These are phyloP conservation scores for Wickerhamomyces xylosicus DNA, from an alignment of 805 yeast species.

Conservation along the genomic window DNA sequence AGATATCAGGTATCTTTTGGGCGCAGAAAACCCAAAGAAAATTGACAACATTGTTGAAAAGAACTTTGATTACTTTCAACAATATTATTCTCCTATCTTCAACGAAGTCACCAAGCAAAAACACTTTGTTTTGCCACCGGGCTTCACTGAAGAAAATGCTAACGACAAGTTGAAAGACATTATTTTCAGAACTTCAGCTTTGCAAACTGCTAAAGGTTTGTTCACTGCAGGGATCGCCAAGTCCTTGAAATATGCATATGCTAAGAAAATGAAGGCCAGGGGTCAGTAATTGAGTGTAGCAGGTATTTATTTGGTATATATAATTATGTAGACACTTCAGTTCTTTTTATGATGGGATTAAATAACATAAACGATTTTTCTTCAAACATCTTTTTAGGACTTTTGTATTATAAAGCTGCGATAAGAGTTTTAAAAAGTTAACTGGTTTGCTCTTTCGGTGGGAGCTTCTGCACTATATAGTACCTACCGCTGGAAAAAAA, in stretches of 20 bases:
- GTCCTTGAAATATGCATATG: slow-evolving; percentile 65
- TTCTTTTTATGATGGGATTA: too few relatives aligned
- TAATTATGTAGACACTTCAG: too few relatives aligned
- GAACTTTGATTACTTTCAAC: slow-evolving; percentile 60
- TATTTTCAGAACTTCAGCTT: slow-evolving; percentile 57
- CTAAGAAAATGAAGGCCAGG: slow-evolving; percentile 40
- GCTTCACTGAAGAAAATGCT: slow-evolving; percentile 27
- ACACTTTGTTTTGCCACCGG: slow-evolving; percentile 25
- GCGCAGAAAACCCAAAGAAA: slow-evolving; percentile 90
- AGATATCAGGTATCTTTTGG: slow-evolving; percentile 74
- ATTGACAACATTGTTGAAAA: slow-evolving; percentile 75
- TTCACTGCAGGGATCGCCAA: slow-evolving; percentile 77
- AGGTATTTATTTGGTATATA: background rate
- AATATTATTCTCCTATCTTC: slow-evolving; percentile 58
- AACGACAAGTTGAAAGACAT: slow-evolving; percentile 33
- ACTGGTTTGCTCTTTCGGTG: too few relatives aligned
- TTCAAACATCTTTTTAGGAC: too few relatives aligned
- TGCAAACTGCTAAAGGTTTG: slow-evolving; percentile 76
- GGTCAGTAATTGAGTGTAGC: background rate
- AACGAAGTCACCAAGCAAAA: slow-evolving; percentile 25
- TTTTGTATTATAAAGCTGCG: too few relatives aligned
- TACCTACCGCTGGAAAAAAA: too few relatives aligned
- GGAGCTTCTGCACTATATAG: too few relatives aligned
- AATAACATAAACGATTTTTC: too few relatives aligned
- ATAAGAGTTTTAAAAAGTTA: too few relatives aligned